Evolutionary conservation across 1,139 yeast genomes (phyloP), one percentile per base, ranked within the genome.

Genomic region (Suhomyces bolitotheri): DNA sequence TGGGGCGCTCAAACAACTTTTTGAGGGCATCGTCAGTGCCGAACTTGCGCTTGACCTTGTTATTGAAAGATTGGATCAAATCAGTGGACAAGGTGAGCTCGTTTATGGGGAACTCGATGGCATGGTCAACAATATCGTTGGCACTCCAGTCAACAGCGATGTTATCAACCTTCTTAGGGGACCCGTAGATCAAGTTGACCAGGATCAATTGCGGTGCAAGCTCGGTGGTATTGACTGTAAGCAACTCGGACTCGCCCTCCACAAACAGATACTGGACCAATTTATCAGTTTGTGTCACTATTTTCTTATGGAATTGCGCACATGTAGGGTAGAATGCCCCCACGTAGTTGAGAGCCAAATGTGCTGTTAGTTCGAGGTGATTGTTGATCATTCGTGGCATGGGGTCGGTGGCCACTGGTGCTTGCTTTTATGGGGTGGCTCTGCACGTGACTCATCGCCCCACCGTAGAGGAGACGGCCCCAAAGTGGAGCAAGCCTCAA

Each of bases 331-430:
- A 23, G 32, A 49, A 36, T 7, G 56, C 43, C 24, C 56, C 54
- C 23, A 62, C 47, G 40, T 55, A 61, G 42, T 58, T 52, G 29
- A 55, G 47, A 12, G 57, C 51, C 38, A 62, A 49, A 31, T 51
- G 49, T 12, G 49, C 44, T 0, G 64, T 56, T 35, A 64, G 53
- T 36, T 58, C 50, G 29, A 54, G 54, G 40, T 54, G 61, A 27
- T 41, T 50, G 17, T 50, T 31, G 31, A 61, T 52, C 49, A 45
- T 45, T 7, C 8, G 3, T 4, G 15, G 25, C n/a, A 9, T 4
- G 14, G 25, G 11, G 25, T n/a, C n/a, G n/a, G n/a, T n/a, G n/a
- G n/a, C n/a, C n/a, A n/a, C n/a, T n/a, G n/a, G n/a, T n/a, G n/a
- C n/a, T n/a, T n/a, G n/a, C n/a, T n/a, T n/a, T n/a, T n/a, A n/a